Conservation (phyloP, 78 protist genomes). For the Mantamonas sphyraenae region DNA sequence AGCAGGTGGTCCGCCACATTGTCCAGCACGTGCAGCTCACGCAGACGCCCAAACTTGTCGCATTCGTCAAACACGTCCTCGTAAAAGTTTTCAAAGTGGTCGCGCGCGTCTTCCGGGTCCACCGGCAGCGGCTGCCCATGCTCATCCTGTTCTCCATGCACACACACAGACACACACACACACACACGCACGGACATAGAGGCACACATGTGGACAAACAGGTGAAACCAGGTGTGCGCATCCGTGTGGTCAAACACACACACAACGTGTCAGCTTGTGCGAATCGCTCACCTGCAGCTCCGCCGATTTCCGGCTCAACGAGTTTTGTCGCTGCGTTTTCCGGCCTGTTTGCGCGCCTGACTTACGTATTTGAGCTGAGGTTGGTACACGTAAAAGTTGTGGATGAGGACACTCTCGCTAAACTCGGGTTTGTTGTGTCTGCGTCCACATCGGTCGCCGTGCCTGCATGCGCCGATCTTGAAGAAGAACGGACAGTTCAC, state of each 20-base stretch:
- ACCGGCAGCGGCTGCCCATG: constrained; percentile 11
- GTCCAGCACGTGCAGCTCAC: constrained; percentile 77
- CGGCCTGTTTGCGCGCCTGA: background rate
- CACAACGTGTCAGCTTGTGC: too few species aligned
- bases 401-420: constrained; percentile 81
- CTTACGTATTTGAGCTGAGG: background rate
- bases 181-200: background rate
- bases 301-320: too few species aligned
- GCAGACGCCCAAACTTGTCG: constrained; percentile 70
- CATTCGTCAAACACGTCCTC: constrained; percentile 86
- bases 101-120: constrained; percentile 38
- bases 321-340: too few species aligned
- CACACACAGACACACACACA: too few species aligned
- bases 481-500: constrained; percentile 95
- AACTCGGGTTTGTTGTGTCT: constrained; percentile 85
- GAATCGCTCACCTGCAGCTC: too few species aligned
- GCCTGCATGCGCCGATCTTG: constrained; percentile 98
- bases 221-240: too few species aligned
- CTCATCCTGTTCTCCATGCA: too few species aligned
- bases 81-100: constrained; percentile 81
- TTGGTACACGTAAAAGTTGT: constrained; percentile 63
- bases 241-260: too few species aligned
- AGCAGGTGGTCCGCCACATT: constrained; percentile 92
- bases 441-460: constrained; percentile 95
- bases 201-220: background rate